Percentiles rank a stretch among this genome's conserved stretches.
These are phyloP conservation scores for Aspergillus brasiliensis DNA, from an alignment of 2,329 filamentous ascomycete species.

Conservation along the genomic window DNA sequence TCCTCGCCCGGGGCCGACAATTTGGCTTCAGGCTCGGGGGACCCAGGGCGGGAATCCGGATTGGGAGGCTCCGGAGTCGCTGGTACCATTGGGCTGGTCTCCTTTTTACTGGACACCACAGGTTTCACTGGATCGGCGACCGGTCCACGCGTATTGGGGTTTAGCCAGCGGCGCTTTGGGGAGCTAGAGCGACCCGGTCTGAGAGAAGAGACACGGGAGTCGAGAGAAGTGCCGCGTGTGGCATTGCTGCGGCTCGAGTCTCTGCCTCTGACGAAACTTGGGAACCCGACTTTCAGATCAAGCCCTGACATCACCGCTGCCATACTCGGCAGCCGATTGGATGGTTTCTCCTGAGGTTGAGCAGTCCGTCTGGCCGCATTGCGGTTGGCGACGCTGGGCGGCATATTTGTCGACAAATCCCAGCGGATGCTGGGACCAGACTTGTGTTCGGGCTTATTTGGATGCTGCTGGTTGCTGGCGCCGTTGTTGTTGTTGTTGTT, in stretches of 20 bases:
- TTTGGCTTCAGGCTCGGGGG: conserved; percentile 37
- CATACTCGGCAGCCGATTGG: conserved; percentile 39
- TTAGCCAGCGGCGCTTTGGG: conserved; percentile 49
- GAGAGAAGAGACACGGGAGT: conserved; percentile 31
- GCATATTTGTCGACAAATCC: conserved; percentile 22
- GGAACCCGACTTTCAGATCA: conserved; percentile 38
- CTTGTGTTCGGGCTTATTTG: conserved; percentile 28
- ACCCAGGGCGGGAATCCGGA: conserved; percentile 32
- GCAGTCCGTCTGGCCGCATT: conserved; percentile 46
- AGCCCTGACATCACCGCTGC: conserved; percentile 48
- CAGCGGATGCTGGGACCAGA: conserved; percentile 21
- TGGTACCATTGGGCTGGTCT: conserved; percentile 58
- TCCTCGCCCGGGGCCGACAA: conserved; percentile 51
- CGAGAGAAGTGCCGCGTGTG: conserved; percentile 41
- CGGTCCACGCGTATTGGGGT: conserved; percentile 53
- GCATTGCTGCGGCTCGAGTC: conserved; percentile 43
- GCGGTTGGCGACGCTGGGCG: conserved; percentile 15
- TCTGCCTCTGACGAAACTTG: conserved; percentile 39
- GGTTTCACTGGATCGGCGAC: conserved; percentile 43
- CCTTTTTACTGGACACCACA: conserved; percentile 63
- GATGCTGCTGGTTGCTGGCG: neutral
- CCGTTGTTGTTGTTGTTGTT: conserved; percentile 3
- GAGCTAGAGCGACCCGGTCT: conserved; percentile 35
- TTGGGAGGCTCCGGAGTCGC: conserved; percentile 56
- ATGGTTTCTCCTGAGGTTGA: conserved; percentile 40